These are phyloP conservation scores for Bipolaris sorokiniana DNA, from an alignment of 2,329 filamentous ascomycete genomes.

Conservation along the genomic window DNA sequence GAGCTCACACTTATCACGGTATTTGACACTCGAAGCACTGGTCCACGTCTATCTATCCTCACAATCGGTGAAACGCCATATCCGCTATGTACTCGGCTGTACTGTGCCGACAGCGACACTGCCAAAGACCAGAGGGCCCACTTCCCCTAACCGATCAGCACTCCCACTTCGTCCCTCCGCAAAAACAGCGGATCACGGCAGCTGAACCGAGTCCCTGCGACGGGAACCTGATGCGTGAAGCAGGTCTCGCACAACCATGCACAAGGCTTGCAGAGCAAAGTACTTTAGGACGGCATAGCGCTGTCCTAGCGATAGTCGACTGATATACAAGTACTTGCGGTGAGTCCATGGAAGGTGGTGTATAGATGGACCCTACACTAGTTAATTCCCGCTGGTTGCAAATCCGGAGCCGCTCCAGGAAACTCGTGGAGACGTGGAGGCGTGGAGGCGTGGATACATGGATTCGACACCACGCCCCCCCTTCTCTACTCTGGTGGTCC, in stretches of 20 bases:
- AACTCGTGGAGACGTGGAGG: constrained; percentile 16
- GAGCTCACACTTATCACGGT: neutral
- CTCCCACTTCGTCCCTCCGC: constrained; percentile 16
- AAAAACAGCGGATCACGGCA: constrained; percentile 24
- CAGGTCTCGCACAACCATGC: constrained; percentile 7
- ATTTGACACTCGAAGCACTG: neutral
- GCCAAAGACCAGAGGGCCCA: constrained; percentile 15
- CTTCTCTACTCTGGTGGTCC: neutral
- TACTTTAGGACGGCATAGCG: constrained; percentile 7
- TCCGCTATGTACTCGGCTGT: constrained; percentile 2
- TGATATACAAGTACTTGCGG: constrained; percentile 7
- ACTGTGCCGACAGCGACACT: constrained; percentile 10
- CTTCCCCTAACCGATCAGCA: constrained; percentile 11
- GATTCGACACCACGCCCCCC: constrained; percentile 3
- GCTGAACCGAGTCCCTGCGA: constrained; percentile 19
- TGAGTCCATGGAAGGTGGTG: neutral
- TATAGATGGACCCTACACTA: neutral
- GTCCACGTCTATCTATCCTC: neutral
- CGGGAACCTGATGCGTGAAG: constrained; percentile 16
- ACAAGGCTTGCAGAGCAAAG: constrained; percentile 3
- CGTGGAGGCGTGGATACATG: constrained; percentile 15
- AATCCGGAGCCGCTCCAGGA: constrained; percentile 4
- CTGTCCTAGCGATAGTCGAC: neutral
- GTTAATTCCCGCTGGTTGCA: neutral
- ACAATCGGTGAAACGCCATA: neutral